A percentile compares a stretch with the other conserved stretches of the same genome.
Conservation (phyloP, 106 monocot genomes). For the Agapanthus africanus region DNA sequence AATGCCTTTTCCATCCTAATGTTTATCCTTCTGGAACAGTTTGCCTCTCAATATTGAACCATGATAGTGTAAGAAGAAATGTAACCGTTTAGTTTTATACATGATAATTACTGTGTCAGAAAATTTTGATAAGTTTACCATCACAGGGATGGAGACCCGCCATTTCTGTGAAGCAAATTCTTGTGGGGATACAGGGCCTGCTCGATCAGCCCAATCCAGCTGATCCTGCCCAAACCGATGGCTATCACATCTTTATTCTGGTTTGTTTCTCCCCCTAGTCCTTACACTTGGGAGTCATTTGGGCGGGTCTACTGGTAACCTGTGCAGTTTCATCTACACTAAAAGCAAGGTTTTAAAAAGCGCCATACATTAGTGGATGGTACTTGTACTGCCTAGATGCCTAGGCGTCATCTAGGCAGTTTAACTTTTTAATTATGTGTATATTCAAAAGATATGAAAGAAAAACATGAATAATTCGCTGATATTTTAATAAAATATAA, state of each 20-base stretch:
- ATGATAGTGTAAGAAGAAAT: constrained; percentile 70
- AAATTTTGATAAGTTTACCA: neutral
- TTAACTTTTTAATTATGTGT: too few species aligned
- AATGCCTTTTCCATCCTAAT: constrained; percentile 87
- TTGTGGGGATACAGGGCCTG: constrained; percentile 88
- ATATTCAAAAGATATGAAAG: too few species aligned
- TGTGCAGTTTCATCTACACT: too few species aligned
- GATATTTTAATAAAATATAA: too few species aligned
- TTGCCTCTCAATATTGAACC: constrained; percentile 85
- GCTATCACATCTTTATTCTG: constrained; percentile 89
- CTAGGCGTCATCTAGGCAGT: too few species aligned
- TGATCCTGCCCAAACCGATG: constrained; percentile 90
- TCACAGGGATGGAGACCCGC: constrained; percentile 94
- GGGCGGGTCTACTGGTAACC: too few species aligned
- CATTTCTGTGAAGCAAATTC: constrained; percentile 92
- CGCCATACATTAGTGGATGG: too few species aligned
- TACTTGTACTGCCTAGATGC: too few species aligned
- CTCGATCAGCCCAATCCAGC: constrained; percentile 90
- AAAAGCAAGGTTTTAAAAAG: too few species aligned
- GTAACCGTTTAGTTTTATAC: too few species aligned
- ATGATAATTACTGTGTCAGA: neutral
- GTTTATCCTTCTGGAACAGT: constrained; percentile 90
- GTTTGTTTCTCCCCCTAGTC: constrained; percentile 33
- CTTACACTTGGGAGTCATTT: too few species aligned
- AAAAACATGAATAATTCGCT: too few species aligned